A percentile compares a stretch with the other conserved stretches of the same genome.
Conservation (phyloP, 164 flowering plant genomes). For the Vitis rupestris region DNA sequence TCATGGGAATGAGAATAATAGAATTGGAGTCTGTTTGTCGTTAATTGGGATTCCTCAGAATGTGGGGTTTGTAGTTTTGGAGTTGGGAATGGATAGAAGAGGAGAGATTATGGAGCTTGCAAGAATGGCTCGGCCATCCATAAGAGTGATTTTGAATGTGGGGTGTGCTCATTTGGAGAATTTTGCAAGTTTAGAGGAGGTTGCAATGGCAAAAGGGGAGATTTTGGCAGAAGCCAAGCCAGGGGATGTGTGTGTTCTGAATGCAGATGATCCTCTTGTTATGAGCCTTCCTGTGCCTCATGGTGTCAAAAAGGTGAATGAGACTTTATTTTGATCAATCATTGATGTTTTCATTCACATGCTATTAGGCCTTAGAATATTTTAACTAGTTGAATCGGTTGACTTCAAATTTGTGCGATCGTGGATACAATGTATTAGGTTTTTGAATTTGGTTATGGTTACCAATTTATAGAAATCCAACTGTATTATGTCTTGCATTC, state of each 20-base stretch:
- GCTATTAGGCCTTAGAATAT: too few species aligned
- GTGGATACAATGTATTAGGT: neutral
- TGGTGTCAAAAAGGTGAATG: constrained; percentile 30
- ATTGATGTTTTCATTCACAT: neutral
- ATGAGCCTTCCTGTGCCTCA: constrained; percentile 26
- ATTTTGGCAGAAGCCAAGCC: constrained; percentile 30
- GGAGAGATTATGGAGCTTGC: constrained; percentile 43
- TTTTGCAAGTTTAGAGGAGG: constrained; percentile 27
- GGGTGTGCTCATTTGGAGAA: constrained; percentile 32
- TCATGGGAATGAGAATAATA: constrained; percentile 28
- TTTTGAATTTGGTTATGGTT: neutral
- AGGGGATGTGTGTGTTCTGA: constrained; percentile 32
- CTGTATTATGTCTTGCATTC: too few species aligned
- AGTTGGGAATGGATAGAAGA: constrained; percentile 34
- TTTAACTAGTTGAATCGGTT: too few species aligned
- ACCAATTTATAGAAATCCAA: too few species aligned
- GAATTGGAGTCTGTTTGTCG: constrained; percentile 31
- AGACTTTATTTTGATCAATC: neutral
- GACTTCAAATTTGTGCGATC: too few species aligned
- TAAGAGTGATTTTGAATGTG: constrained; percentile 40
- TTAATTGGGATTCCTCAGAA: constrained; percentile 28
- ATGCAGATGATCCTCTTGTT: constrained; percentile 41
- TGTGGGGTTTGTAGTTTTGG: constrained; percentile 23
- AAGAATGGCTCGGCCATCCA: constrained; percentile 23
- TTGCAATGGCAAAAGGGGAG: constrained; percentile 35